A percentile compares a stretch with the other conserved stretches of the same genome.
phyloP scores from a whole-genome alignment of 2,329 filamentous ascomycete genomes.

The Alternaria consortialis region DNA sequence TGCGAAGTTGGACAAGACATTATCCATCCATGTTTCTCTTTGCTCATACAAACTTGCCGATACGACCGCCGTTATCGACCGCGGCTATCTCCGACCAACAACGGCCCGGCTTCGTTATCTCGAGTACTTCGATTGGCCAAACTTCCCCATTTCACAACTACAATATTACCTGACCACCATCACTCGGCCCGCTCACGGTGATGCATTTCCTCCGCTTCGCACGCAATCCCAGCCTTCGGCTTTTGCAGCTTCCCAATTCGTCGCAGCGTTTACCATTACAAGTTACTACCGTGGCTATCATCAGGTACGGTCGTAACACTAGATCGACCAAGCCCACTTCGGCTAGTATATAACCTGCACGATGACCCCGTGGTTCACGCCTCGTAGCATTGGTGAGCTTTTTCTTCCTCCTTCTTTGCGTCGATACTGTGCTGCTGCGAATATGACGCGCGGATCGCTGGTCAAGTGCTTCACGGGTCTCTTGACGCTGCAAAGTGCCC shows the following conservation, averaged over 20 bases:
- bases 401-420: slow-evolving; percentile 18
- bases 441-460: slow-evolving; percentile 34
- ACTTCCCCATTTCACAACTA: not conserved
- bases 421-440: slow-evolving; percentile 14
- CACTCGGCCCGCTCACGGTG: slow-evolving; percentile 1
- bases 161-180: slow-evolving; percentile 1
- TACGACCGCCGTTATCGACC: not conserved
- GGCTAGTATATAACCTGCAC: slow-evolving; percentile 21
- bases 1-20: not conserved
- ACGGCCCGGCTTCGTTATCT: slow-evolving; percentile 13
- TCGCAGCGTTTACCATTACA: slow-evolving; percentile 8
- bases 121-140: not conserved
- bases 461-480: slow-evolving; percentile 35
- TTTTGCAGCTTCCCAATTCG: slow-evolving; percentile 15
- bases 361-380: slow-evolving; percentile 12
- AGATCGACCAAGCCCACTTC: slow-evolving; percentile 10
- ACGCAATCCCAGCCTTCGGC: slow-evolving; percentile 7
- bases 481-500: slow-evolving; percentile 38
- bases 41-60: not conserved
- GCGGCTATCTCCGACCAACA: not conserved
- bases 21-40: not conserved
- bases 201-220: slow-evolving; percentile 6
- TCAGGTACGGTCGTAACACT: not conserved
- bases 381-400: slow-evolving; percentile 15
- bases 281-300: slow-evolving; percentile 9